These are phyloP conservation scores for Wickerhamiella kurtzmanii DNA, from an alignment of 805 yeast species.

Conservation along the genomic window DNA sequence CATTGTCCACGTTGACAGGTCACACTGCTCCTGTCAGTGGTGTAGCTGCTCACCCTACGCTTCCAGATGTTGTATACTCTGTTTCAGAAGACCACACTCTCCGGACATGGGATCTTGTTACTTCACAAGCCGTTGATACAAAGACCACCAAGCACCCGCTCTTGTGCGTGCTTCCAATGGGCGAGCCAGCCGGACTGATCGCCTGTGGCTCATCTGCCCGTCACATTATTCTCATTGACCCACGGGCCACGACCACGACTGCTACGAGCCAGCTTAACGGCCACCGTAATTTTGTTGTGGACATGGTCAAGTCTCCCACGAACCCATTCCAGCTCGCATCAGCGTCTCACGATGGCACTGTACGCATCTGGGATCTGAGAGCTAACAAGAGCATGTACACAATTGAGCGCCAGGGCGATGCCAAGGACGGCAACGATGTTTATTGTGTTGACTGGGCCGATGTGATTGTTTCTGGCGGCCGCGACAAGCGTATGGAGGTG, in stretches of 20 bases:
- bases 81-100: slow-evolving; percentile 92
- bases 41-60: slow-evolving; percentile 58
- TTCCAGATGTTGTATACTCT: slow-evolving; percentile 75
- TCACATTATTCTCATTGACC: slow-evolving; percentile 88
- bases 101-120: slow-evolving; percentile 91
- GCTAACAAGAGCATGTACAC: slow-evolving; percentile 73
- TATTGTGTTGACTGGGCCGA: slow-evolving; percentile 77
- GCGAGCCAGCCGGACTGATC: slow-evolving; percentile 46
- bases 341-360: slow-evolving; percentile 94
- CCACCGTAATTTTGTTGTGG: slow-evolving; percentile 81
- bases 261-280: slow-evolving; percentile 66
- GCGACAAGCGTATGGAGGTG: slow-evolving; percentile 84
- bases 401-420: slow-evolving; percentile 51
- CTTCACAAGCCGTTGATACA: slow-evolving; percentile 74
- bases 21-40: slow-evolving; percentile 83
- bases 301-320: slow-evolving; percentile 58
- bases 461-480: slow-evolving; percentile 87
- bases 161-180: slow-evolving; percentile 57
- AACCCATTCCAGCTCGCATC: slow-evolving; percentile 74
- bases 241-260: slow-evolving; percentile 51
- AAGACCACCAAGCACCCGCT: slow-evolving; percentile 76
- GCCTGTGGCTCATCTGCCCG: slow-evolving; percentile 98
- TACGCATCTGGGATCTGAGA: slow-evolving; percentile 89
- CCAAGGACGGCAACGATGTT: slow-evolving; percentile 42
- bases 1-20: slow-evolving; percentile 63